phyloP scores from a whole-genome alignment of 768 basidiomycete genomes.

The Boletus reticuloceps region DNA sequence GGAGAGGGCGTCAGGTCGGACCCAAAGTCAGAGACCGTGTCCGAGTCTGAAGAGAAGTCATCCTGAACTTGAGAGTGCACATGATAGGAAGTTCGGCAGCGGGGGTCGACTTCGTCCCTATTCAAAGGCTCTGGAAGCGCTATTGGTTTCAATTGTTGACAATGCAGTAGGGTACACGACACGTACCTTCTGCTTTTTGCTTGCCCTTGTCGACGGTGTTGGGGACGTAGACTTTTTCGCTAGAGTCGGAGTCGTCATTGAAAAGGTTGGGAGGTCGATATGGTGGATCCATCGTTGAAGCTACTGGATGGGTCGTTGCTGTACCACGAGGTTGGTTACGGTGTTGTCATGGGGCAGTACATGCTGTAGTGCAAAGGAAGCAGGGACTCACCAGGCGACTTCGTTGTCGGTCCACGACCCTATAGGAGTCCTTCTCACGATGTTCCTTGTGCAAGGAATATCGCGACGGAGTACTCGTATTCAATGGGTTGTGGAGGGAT shows the following conservation, averaged over 20 bases:
- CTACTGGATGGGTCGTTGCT: background rate
- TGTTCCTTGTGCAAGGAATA: too few relatives aligned
- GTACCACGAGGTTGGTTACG: too few relatives aligned
- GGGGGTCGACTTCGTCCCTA: background rate
- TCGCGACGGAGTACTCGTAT: too few relatives aligned
- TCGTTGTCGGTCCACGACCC: too few relatives aligned
- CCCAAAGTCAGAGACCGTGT: background rate
- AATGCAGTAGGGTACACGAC: background rate
- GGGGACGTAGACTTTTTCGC: slow-evolving; percentile 1
- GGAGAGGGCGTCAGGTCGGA: slow-evolving; percentile 2
- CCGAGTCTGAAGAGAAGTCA: slow-evolving; percentile 1
- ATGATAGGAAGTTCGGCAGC: background rate
- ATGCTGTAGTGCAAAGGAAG: too few relatives aligned
- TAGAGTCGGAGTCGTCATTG: background rate
- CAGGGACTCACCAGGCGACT: too few relatives aligned
- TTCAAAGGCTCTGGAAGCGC: slow-evolving; percentile 6
- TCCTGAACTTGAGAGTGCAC: background rate
- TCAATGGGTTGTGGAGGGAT: too few relatives aligned
- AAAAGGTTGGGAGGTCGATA: slow-evolving; percentile 15
- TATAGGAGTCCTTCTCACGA: too few relatives aligned
- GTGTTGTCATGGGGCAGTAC: too few relatives aligned
- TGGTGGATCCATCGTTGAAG: slow-evolving; percentile 9
- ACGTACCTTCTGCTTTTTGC: slow-evolving; percentile 15
- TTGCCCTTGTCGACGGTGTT: slow-evolving; percentile 18
- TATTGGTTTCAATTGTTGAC: background rate